These are phyloP conservation scores for Plasmopara muralis DNA, from an alignment of 352 stramenopile species.

Conservation along the genomic window DNA sequence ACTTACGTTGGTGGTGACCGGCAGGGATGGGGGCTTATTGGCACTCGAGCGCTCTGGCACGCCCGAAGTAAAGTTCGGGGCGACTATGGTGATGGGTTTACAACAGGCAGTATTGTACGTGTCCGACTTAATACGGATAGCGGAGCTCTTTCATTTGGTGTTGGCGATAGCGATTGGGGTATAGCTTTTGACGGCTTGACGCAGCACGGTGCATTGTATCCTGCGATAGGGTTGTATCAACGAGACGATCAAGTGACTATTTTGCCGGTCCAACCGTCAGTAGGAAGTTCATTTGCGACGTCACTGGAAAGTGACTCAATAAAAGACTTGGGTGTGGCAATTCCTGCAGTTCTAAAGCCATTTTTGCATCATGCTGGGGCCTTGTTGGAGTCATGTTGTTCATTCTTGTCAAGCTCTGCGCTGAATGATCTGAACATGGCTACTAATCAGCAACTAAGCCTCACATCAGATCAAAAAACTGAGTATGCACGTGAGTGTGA, in stretches of 20 bases:
- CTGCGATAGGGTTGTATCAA: constrained; percentile 84
- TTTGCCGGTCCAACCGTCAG: constrained; percentile 47
- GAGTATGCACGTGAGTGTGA: constrained; percentile 24
- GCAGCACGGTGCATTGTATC: constrained; percentile 83
- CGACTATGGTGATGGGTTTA: constrained; percentile 86
- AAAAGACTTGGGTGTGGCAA: constrained; percentile 30
- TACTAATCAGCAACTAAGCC: constrained; percentile 14
- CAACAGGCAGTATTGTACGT: constrained; percentile 74
- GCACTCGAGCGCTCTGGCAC: constrained; percentile 84
- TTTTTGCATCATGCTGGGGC: constrained; percentile 63
- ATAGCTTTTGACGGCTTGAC: constrained; percentile 85
- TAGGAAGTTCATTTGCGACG: constrained; percentile 24
- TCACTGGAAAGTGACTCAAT: constrained; percentile 21
- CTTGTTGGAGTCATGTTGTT: constrained; percentile 48
- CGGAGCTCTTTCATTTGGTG: constrained; percentile 79
- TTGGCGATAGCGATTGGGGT: constrained; percentile 84
- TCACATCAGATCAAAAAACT: constrained; percentile 14
- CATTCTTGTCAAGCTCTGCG: constrained; percentile 35
- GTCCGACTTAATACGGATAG: constrained; percentile 83
- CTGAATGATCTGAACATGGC: constrained; percentile 21
- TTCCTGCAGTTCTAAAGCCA: constrained; percentile 69
- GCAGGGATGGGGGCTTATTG: constrained; percentile 85
- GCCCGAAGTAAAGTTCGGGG: constrained; percentile 85
- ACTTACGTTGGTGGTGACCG: constrained; percentile 86
- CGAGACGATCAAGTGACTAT: constrained; percentile 86